Percentiles rank a stretch among this genome's conserved stretches.
Evolutionary conservation across 768 basidiomycete genomes (phyloP).

Genomic region (Trametes cinnabarina): DNA sequence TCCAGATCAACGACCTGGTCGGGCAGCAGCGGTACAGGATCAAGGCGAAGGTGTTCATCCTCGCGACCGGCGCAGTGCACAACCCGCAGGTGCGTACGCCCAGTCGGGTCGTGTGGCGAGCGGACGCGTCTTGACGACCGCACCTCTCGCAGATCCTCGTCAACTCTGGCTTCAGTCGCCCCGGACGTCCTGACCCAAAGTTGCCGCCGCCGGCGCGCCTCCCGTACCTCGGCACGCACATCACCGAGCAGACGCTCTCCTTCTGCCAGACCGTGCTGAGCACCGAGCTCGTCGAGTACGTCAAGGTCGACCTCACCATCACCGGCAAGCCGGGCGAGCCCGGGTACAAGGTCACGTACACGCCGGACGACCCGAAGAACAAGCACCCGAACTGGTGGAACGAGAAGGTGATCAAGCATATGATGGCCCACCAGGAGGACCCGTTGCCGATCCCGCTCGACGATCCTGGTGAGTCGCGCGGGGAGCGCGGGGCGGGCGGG

Average conservation of each 20-base stretch:
- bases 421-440: conserved; percentile 19
- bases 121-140: no score
- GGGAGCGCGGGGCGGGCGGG: no score
- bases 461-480: conserved; percentile 4
- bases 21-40: not conserved
- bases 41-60: conserved; percentile 16
- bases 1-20: not conserved
- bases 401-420: conserved; percentile 21
- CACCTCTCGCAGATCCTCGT: conserved; percentile 15
- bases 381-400: conserved; percentile 19
- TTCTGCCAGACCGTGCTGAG: conserved; percentile 26
- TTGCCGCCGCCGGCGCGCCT: not conserved
- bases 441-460: conserved; percentile 27
- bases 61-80: conserved; percentile 21
- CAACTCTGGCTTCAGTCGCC: conserved; percentile 15
- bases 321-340: not conserved
- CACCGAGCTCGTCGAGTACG: conserved; percentile 6
- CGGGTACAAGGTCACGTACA: not conserved
- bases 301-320: conserved; percentile 1
- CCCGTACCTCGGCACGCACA: conserved; percentile 15
- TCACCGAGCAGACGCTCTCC: conserved; percentile 27
- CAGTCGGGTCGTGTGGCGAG: no score
- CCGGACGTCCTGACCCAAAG: not conserved
- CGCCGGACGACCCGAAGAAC: not conserved
- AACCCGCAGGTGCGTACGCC: conserved; percentile 19